Conservation (phyloP, 768 basidiomycete genomes). For the Tulasnella sp. region DNA sequence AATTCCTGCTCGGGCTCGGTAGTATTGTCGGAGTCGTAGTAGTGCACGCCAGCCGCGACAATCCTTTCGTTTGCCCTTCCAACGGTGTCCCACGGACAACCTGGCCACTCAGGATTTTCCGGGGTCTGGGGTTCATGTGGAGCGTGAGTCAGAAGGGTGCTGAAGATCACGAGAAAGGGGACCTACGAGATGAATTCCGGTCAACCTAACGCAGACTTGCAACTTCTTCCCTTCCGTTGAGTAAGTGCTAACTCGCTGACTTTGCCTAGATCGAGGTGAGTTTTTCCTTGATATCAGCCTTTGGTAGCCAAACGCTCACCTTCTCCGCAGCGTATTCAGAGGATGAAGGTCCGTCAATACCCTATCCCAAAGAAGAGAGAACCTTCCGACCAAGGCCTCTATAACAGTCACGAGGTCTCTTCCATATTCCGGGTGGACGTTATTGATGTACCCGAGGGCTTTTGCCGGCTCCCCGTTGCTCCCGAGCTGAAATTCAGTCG, state of each 20-base stretch:
- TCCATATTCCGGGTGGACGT: background rate
- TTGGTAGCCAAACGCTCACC: no score
- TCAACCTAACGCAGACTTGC: slow-evolving; percentile 33
- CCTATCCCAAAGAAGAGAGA: background rate
- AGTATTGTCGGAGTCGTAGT: slow-evolving; percentile 30
- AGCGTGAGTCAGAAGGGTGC: background rate
- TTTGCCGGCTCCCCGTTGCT: background rate
- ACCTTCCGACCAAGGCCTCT: background rate
- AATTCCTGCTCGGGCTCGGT: slow-evolving; percentile 31
- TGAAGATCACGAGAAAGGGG: background rate
- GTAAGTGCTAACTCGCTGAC: background rate
- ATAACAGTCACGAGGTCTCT: background rate
- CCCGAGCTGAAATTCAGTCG: slow-evolving; percentile 9
- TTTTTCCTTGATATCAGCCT: no score
- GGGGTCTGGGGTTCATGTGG: slow-evolving; percentile 26
- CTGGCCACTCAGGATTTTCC: slow-evolving; percentile 40
- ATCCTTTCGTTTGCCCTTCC: slow-evolving; percentile 30
- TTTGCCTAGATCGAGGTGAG: background rate
- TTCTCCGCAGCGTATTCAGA: background rate
- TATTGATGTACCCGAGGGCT: slow-evolving; percentile 12
- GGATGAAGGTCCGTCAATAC: slow-evolving; percentile 14
- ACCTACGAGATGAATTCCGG: slow-evolving; percentile 29
- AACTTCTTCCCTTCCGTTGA: slow-evolving; percentile 5
- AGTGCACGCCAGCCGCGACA: slow-evolving; percentile 28
- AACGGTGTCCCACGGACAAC: slow-evolving; percentile 40